Base-by-base conservation (phyloP, 306 rosid species). In the Canavalia gladiata region DNA sequence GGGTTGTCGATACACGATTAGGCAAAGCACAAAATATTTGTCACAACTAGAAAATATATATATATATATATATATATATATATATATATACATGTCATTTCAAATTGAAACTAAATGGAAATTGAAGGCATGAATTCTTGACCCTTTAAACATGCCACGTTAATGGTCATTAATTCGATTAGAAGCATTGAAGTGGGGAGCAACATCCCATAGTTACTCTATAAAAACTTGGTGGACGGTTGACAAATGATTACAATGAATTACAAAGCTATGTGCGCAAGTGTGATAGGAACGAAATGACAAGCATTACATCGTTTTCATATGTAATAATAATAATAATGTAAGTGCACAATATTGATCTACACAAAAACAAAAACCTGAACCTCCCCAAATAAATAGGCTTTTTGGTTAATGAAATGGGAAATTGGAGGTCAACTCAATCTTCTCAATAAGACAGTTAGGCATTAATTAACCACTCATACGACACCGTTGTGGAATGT, bases 401-500 rank as follows among this genome's bases (percentile, higher is more conserved):
- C 77, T 63, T 86, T 78, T 42, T 59, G 11, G 60, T 6, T 51
- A 72, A 43, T 68, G 41, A 68, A 78, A 55, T 30, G 4, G 4
- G 28, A 25, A 56, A 62, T 66, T 29, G 6, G 35, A 41, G 74
- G 85, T 86, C 89, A 80, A 83, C 85, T 86, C 87, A 79, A 68
- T 74, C 84, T 85, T 82, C 72, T 84, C 79, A 60, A 73, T 60
- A 29, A 72, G 85, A 62, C 75, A 77, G 79, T 80, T 77, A 62
- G 89, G 83, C 65, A 79, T 79, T 85, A 62, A 75, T 52, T 78
- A 57, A 82, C 80, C 76, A 75, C 77, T 87, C 81, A 81, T 78
- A 75, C 66, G 45, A 70, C n/a, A 74, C 35, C 85, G 60, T 78
- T 82, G 78, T 87, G 86, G 85, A 86, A 83, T 86, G 89, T 83